Conservation (phyloP, 2,329 filamentous ascomycete genomes). For the Fusarium sororula region DNA sequence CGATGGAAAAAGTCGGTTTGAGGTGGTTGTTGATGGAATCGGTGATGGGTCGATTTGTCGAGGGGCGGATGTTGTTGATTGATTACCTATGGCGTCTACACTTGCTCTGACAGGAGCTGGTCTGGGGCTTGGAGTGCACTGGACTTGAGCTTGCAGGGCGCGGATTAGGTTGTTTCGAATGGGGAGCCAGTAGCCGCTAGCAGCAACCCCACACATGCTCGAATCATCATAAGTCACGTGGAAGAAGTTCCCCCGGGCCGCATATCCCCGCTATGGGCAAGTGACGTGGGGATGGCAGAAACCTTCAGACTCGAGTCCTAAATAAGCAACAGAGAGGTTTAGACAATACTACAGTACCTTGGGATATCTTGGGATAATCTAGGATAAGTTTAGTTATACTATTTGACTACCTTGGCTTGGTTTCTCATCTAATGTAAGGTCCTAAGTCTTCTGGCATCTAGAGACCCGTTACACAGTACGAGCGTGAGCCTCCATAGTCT, state of each 20-base stretch:
- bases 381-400: neutral
- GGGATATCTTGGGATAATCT: neutral
- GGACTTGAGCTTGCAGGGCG: constrained; percentile 8
- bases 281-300: neutral
- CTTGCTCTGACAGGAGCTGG: constrained; percentile 18
- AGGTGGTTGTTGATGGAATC: constrained; percentile 42
- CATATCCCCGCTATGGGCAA: constrained; percentile 4
- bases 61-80: constrained; percentile 37
- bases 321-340: neutral
- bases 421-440: too few species aligned
- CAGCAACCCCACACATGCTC: constrained; percentile 9
- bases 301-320: neutral
- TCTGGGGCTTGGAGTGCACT: constrained; percentile 8
- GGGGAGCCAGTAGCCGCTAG: constrained; percentile 22
- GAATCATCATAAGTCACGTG: constrained; percentile 3
- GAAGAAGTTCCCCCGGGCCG: neutral
- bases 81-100: constrained; percentile 31
- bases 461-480: neutral
- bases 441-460: neutral
- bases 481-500: neutral
- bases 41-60: constrained; percentile 35
- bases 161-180: constrained; percentile 19
- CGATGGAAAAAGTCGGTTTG: constrained; percentile 43
- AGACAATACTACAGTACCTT: neutral
- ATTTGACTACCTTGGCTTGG: neutral